Conservation (phyloP, 2,329 filamentous ascomycete species). For the Penicillium sp. region DNA sequence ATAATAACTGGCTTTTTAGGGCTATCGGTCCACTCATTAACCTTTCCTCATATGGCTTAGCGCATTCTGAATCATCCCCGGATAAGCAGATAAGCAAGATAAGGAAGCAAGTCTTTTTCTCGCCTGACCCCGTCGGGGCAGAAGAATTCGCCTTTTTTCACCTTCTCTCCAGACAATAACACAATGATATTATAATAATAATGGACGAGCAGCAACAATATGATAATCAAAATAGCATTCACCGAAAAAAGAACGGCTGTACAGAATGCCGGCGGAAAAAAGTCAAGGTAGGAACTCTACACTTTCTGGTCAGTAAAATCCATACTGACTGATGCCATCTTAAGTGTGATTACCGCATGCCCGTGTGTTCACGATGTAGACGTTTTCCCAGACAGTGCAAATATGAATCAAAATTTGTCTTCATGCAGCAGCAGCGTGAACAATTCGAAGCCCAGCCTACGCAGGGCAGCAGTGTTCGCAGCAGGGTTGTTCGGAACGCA, state of each 20-base stretch:
- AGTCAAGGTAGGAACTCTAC: conserved; percentile 19
- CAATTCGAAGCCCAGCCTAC: background rate
- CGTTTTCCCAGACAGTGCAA: conserved; percentile 22
- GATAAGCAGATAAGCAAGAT: too few species aligned
- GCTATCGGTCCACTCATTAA: too few species aligned
- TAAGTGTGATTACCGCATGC: conserved; percentile 25
- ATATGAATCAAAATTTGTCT: conserved; percentile 23
- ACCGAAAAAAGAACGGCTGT: conserved; percentile 29
- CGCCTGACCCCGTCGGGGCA: too few species aligned
- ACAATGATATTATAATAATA: background rate
- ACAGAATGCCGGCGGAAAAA: conserved; percentile 29
- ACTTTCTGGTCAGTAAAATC: background rate
- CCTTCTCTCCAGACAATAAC: background rate
- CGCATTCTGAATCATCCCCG: too few species aligned
- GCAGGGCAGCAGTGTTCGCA: background rate
- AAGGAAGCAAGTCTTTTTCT: too few species aligned
- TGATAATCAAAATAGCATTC: background rate
- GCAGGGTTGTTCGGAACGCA: background rate
- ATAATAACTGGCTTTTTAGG: too few species aligned
- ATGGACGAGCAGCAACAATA: background rate
- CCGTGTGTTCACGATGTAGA: conserved; percentile 24
- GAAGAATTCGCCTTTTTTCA: too few species aligned
- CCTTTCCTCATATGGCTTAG: too few species aligned
- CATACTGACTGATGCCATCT: background rate
- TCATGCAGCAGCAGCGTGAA: conserved; percentile 2